phyloP scores from a whole-genome alignment of 1,284 basidiomycete species.

The Heterobasidion irregulare region DNA sequence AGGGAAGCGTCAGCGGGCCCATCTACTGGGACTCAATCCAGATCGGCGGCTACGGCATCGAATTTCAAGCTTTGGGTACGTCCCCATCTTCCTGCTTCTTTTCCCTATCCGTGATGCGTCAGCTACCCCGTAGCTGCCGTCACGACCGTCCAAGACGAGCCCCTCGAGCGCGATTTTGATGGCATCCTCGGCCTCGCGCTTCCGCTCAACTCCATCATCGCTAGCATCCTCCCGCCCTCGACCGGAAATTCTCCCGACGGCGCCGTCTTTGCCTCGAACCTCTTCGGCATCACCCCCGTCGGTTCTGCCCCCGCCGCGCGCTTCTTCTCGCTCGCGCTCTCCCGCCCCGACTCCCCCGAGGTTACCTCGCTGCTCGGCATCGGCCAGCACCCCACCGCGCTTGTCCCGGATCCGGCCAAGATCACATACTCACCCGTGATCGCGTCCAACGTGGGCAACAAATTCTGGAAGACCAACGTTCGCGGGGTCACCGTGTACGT shows the following conservation, averaged over 20 bases:
- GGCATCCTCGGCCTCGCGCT: conserved; percentile 71
- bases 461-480: conserved; percentile 56
- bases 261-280: conserved; percentile 52
- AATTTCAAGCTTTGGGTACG: conserved; percentile 55
- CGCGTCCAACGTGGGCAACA: conserved; percentile 25
- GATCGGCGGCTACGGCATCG: conserved; percentile 49
- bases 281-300: conserved; percentile 53
- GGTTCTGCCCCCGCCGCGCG: conserved; percentile 41
- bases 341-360: conserved; percentile 49
- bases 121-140: conserved; percentile 28
- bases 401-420: conserved; percentile 42
- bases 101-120: no score
- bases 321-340: conserved; percentile 61
- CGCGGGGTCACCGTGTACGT: conserved; percentile 53
- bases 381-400: conserved; percentile 47
- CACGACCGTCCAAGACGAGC: conserved; percentile 39
- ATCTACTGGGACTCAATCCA: conserved; percentile 58
- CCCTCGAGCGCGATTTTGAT: conserved; percentile 41
- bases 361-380: conserved; percentile 57
- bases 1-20: conserved; percentile 47
- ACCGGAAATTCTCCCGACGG: conserved; percentile 47
- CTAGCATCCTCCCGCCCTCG: conserved; percentile 35
- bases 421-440: conserved; percentile 42
- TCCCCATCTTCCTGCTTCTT: conserved; percentile 2
- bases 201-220: conserved; percentile 56